Conservation (phyloP, 2,329 filamentous ascomycete species). For the Neonectria sp. region DNA sequence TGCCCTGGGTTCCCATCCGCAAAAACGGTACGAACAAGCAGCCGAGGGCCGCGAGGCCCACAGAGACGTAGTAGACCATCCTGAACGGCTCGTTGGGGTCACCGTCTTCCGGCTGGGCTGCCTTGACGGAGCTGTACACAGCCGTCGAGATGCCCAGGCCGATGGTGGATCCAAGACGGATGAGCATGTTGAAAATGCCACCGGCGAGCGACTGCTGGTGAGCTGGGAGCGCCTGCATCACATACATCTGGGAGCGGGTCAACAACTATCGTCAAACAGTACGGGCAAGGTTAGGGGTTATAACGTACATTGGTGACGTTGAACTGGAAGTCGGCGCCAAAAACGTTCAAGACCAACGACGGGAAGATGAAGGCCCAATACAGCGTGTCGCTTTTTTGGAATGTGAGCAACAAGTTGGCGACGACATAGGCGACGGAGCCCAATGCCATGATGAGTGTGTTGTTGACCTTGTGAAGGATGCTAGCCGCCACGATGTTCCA, state of each 20-base stretch:
- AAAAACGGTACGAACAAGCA: conserved; percentile 37
- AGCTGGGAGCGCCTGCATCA: conserved; percentile 74
- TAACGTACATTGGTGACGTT: conserved; percentile 75
- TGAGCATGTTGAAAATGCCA: conserved; percentile 78
- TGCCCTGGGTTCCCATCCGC: conserved; percentile 40
- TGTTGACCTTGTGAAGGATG: conserved; percentile 74
- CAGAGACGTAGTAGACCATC: conserved; percentile 40
- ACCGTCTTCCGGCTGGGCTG: conserved; percentile 34
- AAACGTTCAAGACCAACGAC: conserved; percentile 70
- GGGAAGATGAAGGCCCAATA: conserved; percentile 80
- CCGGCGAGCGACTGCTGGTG: conserved; percentile 77
- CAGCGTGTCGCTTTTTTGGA: conserved; percentile 67
- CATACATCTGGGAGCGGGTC: conserved; percentile 71
- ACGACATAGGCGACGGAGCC: conserved; percentile 58
- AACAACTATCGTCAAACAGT: conserved; percentile 1
- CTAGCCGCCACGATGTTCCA: conserved; percentile 76
- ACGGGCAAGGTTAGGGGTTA: not conserved
- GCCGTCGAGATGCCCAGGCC: conserved; percentile 75
- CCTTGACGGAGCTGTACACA: conserved; percentile 65
- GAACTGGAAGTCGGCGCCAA: conserved; percentile 79
- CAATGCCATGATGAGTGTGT: conserved; percentile 71
- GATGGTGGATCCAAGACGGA: conserved; percentile 71
- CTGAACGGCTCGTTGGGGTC: conserved; percentile 32
- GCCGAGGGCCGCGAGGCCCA: conserved; percentile 38
- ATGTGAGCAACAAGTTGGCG: conserved; percentile 66